Base-by-base conservation (phyloP, 768 basidiomycete species). In the Macrolepiota dolichaula region DNA sequence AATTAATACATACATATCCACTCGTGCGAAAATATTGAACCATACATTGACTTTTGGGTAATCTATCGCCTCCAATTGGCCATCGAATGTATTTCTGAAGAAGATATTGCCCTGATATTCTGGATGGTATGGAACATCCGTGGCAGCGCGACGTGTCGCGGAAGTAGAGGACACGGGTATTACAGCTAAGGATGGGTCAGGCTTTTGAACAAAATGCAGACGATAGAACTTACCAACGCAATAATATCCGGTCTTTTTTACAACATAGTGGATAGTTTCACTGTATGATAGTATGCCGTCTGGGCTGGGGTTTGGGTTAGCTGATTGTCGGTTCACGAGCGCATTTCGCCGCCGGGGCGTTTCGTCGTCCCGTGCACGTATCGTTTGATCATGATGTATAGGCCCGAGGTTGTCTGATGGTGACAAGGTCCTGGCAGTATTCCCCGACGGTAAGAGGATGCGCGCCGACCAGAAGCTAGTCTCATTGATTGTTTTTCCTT, bases 1-100 rank as follows among this genome's bases (percentile, higher is more conserved):
- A 24, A 9, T 35, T 50, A 25, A 5, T 22, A 22, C 52, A 51
- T 51, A 51, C n/a, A 53, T 59, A 19, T 24, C 15, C 25, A 7
- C 42, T 4, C 22, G 35, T 27, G 57, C 32, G 38, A 54, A 62
- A 4, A 19, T 27, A n/a, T 19, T 51, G n/a, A 49, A 44, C 72
- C 92, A 67, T 72, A 97, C 95, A 61, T 85, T 89, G 71, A 98
- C 92, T 85, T 98, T 98, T 11, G 97, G 97, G 73, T 98, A 97
- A 71, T 99, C 97, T 4, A 91, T 84, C 5, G 96, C 95, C 12
- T 96, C 85, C 22, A 99, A 79, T 70, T 91, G 85, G 19, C 97
- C 97, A 27, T 89, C 79, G 69, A 98, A 98, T 1, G 81, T 85
- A 72, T 97, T 98, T 67, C 81, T 83, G 79, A 99, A 98, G 50